A percentile compares a stretch with the other conserved stretches of the same genome.
phyloP scores from a whole-genome alignment of 179 eudicot genomes.

The Spergularia azorica region DNA sequence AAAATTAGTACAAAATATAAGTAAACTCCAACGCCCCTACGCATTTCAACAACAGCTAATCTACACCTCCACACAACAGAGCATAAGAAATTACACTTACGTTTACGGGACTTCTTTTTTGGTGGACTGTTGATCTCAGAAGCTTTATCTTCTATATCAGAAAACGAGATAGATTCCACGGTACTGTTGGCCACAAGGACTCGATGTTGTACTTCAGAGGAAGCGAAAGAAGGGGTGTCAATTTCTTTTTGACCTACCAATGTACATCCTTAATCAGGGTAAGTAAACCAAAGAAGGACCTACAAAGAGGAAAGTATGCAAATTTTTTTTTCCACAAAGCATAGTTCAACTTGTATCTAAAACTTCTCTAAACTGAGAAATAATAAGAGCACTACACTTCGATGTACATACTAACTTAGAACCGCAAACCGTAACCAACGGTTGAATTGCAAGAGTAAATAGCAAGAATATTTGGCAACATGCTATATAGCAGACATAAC shows the following conservation, averaged over 20 bases:
- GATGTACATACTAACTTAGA: background rate
- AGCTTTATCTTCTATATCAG: conserved; percentile 28
- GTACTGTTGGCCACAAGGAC: conserved; percentile 13
- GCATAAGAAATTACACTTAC: conserved; percentile 43
- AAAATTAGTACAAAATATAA: background rate
- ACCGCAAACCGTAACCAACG: background rate
- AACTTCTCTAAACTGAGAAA: background rate
- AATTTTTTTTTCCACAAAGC: background rate
- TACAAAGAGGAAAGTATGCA: conserved; percentile 3
- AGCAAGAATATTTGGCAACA: background rate
- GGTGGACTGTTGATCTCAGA: conserved; percentile 18
- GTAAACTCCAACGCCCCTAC: background rate
- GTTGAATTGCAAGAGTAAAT: background rate
- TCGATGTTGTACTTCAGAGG: conserved; percentile 13
- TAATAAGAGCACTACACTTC: background rate
- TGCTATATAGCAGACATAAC: background rate
- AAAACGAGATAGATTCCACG: conserved; percentile 29
- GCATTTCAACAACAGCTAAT: background rate
- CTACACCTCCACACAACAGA: background rate
- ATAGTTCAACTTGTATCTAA: background rate
- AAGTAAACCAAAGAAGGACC: background rate
- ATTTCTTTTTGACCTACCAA: conserved; percentile 36
- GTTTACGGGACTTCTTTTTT: conserved; percentile 48
- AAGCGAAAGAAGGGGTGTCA: conserved; percentile 29
- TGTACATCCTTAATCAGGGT: background rate